Percentiles rank a stretch among this genome's conserved stretches.
phyloP scores from a whole-genome alignment of 805 yeast genomes.

The Candida lessepsii region DNA sequence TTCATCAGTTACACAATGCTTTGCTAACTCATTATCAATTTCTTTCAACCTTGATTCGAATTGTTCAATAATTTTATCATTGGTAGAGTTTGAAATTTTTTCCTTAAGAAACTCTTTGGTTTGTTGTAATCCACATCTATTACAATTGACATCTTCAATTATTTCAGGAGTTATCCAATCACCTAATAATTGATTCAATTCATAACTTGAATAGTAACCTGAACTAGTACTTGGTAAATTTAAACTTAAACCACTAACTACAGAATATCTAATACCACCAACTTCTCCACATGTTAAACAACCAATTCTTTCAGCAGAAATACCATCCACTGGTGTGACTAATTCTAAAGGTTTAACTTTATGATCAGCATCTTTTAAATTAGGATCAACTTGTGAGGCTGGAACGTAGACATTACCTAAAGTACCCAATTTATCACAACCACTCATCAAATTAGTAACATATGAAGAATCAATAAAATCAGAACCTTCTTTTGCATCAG shows the following conservation, averaged over 20 bases:
- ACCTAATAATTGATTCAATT: constrained; percentile 52
- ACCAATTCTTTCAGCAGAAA: constrained; percentile 84
- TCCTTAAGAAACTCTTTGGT: constrained; percentile 49
- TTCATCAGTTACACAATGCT: constrained; percentile 76
- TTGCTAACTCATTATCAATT: constrained; percentile 49
- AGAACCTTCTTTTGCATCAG: constrained; percentile 16
- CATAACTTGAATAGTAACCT: constrained; percentile 30
- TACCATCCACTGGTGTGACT: constrained; percentile 90
- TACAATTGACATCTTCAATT: constrained; percentile 92
- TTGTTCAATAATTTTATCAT: constrained; percentile 28
- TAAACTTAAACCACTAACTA: constrained; percentile 69
- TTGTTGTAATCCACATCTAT: constrained; percentile 77
- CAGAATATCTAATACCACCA: constrained; percentile 86
- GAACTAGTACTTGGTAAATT: constrained; percentile 52
- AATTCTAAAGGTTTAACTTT: constrained; percentile 54
- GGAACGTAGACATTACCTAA: constrained; percentile 70
- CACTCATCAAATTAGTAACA: constrained; percentile 28
- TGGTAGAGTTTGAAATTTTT: constrained; percentile 49
- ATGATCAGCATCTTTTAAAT: constrained; percentile 42
- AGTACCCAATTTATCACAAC: constrained; percentile 51
- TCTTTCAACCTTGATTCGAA: constrained; percentile 29
- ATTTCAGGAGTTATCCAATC: constrained; percentile 79
- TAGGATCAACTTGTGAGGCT: constrained; percentile 75
- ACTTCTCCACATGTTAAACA: constrained; percentile 89
- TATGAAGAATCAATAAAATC: constrained; percentile 22